Base-by-base conservation (phyloP, 805 yeast species). In the Pichia ethanolica region DNA sequence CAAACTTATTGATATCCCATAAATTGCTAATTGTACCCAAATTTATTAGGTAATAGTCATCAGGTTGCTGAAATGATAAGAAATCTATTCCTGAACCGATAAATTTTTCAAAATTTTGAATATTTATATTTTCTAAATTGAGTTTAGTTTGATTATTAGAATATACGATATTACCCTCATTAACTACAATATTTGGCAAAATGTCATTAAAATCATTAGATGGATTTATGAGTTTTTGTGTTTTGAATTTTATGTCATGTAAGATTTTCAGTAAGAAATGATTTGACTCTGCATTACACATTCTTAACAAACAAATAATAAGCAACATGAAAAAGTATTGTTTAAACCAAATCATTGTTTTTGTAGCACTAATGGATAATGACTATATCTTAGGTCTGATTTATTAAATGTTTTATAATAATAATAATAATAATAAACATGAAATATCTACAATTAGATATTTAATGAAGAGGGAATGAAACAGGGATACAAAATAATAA, bases 1-100 rank as follows among this genome's bases (percentile, higher is more conserved):
- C 70, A 67, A 75, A 83, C 47, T 83, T 6, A 44, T 53, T 71
- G 49, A 54, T 70, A 39, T 56, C 55, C 64, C 64, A 61, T 5
- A 37, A n/a, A 11, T 45, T 34, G 12, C 20, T 32, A 5, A 42
- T 36, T 10, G 12, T 8, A 3, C 47, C 47, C 5, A 47, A 33
- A 33, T 44, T 13, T 11, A 46, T 10, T 8, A 44, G 12, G 32
- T 40, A 36, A n/a, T 42, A 46, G 3, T 28, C 37, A 13, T 30
- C 25, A 10, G 41, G 41, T 7, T 30, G 14, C 13, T 35, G 5
- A 9, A 44, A 44, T 11, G 30, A 5, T 11, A 5, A 30, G 25
- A 38, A 39, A 35, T 38, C 33, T 8, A 45, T 45, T 25, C 7
- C 5, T 2, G 4, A 5, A 20, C 39, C 28, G 20, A 14, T 35